Conservation (phyloP, 73 alveolate genomes). For the Paramecium biaurelia region DNA sequence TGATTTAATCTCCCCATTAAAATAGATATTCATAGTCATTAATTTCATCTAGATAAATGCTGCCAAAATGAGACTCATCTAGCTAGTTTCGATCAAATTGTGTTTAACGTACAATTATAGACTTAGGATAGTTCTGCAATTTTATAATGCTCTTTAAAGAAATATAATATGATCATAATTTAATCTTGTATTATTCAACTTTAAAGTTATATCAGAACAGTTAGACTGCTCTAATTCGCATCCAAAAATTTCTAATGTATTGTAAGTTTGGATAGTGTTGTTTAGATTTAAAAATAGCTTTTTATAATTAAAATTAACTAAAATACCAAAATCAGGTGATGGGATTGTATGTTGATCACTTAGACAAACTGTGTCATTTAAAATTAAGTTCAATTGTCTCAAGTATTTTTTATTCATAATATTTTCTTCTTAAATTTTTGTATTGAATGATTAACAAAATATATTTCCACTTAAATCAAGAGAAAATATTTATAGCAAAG, state of each 20-base stretch:
- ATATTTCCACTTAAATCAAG: not conserved
- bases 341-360: not conserved
- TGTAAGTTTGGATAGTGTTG: not conserved
- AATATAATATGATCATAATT: not conserved
- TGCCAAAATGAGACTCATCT: not conserved
- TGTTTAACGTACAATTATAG: not conserved
- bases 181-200: not conserved
- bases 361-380: not conserved
- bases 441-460: not conserved
- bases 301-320: not conserved
- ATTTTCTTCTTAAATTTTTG: not conserved
- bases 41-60: not conserved
- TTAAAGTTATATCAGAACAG: not conserved
- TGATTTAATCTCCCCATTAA: not conserved
- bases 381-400: not conserved
- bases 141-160: not conserved
- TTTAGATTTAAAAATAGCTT: not conserved
- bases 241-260: not conserved
- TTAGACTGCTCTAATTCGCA: not conserved
- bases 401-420: not conserved
- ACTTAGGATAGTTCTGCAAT: not conserved
- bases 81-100: not conserved
- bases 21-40: not conserved
- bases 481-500: not conserved
- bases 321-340: not conserved